Base-by-base conservation (phyloP, 2,329 filamentous ascomycete genomes). In the Alternaria sp. region DNA sequence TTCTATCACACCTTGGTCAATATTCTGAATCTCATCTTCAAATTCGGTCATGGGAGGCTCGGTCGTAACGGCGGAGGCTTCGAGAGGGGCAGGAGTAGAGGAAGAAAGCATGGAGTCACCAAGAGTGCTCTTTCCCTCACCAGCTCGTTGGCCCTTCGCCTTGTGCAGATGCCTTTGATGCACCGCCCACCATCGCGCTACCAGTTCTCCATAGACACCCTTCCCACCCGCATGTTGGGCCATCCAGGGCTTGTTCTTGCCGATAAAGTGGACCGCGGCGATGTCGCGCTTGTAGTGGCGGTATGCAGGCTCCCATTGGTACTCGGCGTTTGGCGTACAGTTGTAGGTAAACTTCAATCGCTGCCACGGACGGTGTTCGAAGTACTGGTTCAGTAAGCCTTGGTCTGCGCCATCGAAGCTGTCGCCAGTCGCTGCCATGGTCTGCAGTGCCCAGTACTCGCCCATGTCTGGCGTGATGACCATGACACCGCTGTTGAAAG, bases 401-500 rank as follows among this genome's bases (percentile, higher is more conserved):
- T 99, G 96, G 78, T 99, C 96, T 41, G 96, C 96, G 53, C 96
- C 96, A 78, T 99, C 96, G 76, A 99, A 99, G 68, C 94, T 97
- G 77, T 95, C 92, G 25, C 94, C 94, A 59, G 90, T 86, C 71
- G 94, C 88, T 25, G 96, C 94, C 85, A 97, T 89, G 67, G 92
- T 92, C 67, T 89, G 85, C 76, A 99, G 86, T 45, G 93, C 92
- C 81, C 93, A 90, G 81, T 94, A 98, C 70, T 97, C 94, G 61
- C 90, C 91, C 87, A 94, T 85, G 80, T 95, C 91, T 33, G 96
- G 96, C 15, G 87, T 90, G 63, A 99, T 82, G 37, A 94, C 93
- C 93, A 99, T 96, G 72, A 99, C 89, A 75, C 96, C 96, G n/a
- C 92, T 94, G 82, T 99, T 99, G 88, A 98, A 98, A 65, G 94